Percentiles rank a stretch among this genome's conserved stretches.
These are phyloP conservation scores for Sarcomyxa edulis DNA, from an alignment of 768 basidiomycete genomes.

Conservation along the genomic window DNA sequence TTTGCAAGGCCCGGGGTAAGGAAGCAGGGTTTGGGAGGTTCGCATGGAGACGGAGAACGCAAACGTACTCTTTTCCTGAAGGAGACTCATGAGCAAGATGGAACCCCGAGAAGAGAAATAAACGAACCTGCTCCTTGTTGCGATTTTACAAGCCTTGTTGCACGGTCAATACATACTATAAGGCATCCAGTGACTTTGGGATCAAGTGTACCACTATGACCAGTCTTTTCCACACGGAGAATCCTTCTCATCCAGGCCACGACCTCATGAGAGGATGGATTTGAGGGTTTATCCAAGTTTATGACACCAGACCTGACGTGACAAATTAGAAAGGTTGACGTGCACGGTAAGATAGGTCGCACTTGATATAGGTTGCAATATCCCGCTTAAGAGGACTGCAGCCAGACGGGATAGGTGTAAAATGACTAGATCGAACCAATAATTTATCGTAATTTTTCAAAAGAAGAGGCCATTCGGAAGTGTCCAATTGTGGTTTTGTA, in stretches of 20 bases:
- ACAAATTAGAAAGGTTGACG: not conserved
- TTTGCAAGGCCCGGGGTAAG: conserved; percentile 91
- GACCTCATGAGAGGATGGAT: conserved; percentile 98
- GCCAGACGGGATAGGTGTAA: conserved; percentile 94
- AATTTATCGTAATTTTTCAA: conserved; percentile 99
- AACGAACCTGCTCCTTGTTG: conserved; percentile 92
- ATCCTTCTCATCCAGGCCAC: conserved; percentile 99
- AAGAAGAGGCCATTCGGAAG: conserved; percentile 95
- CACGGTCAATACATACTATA: conserved; percentile 98
- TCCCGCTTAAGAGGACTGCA: conserved; percentile 95
- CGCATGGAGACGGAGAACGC: conserved; percentile 90
- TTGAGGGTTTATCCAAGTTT: conserved; percentile 99
- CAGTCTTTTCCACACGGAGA: conserved; percentile 94
- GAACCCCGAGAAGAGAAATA: not conserved
- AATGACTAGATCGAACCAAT: conserved; percentile 91
- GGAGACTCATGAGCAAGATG: conserved; percentile 3
- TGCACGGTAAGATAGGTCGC: conserved; percentile 8
- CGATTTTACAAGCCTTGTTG: conserved; percentile 94
- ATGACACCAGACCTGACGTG: conserved; percentile 86
- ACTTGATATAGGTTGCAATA: conserved; percentile 89
- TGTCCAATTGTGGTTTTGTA: conserved; percentile 74
- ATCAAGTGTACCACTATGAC: conserved; percentile 97
- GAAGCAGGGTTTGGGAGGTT: conserved; percentile 75
- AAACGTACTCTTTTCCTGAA: conserved; percentile 97
- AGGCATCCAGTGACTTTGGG: conserved; percentile 99